Evolutionary conservation across 2,329 filamentous ascomycete genomes (phyloP).

Genomic region (Claviceps capensis): DNA sequence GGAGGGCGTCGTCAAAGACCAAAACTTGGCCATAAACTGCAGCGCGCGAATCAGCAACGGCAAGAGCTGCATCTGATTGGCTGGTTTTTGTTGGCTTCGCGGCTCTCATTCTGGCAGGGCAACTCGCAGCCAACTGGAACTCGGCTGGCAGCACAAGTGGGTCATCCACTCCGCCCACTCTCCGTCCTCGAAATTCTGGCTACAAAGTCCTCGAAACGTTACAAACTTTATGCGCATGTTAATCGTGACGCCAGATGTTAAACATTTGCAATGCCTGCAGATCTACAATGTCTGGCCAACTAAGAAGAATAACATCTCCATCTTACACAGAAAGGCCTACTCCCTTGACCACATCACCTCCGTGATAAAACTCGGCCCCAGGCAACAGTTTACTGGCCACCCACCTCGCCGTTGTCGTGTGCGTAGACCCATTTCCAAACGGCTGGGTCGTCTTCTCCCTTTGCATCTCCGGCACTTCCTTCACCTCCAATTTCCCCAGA

Average conservation of each 20-base stretch:
- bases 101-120: not conserved
- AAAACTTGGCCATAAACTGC: not conserved
- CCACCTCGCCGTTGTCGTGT: slow-evolving; percentile 48
- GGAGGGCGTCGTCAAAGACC: not conserved
- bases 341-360: slow-evolving; percentile 36
- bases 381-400: slow-evolving; percentile 39
- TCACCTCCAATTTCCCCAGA: slow-evolving; percentile 10
- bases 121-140: not conserved
- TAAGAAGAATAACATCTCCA: not conserved
- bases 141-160: not conserved
- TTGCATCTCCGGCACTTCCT: slow-evolving; percentile 15
- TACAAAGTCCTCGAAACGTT: too few species aligned
- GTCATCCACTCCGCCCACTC: not conserved
- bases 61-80: not conserved
- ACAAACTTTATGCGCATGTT: too few species aligned
- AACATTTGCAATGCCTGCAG: too few species aligned
- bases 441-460: slow-evolving; percentile 33
- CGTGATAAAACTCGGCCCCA: slow-evolving; percentile 33
- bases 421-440: slow-evolving; percentile 42
- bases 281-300: not conserved
- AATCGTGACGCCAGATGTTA: too few species aligned
- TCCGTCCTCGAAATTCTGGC: too few species aligned
- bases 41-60: not conserved
- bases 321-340: slow-evolving; percentile 17
- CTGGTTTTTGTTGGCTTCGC: not conserved